These are phyloP conservation scores for Ophiostoma montium DNA, from an alignment of 2,329 filamentous ascomycete species.

Conservation along the genomic window DNA sequence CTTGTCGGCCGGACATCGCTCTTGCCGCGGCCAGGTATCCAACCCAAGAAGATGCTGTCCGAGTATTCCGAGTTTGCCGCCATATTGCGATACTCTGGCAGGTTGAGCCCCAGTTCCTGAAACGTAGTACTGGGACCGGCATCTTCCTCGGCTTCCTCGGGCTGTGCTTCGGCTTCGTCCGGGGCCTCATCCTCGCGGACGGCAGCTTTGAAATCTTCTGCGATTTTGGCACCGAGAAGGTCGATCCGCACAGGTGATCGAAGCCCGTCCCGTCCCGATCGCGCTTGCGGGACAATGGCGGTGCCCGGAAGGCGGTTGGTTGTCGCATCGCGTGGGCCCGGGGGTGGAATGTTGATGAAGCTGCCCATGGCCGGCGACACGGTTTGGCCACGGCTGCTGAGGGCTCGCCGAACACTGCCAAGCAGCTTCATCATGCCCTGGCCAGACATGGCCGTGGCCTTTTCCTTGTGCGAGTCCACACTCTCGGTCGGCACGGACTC, in stretches of 20 bases:
- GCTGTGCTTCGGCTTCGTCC: slow-evolving; percentile 20
- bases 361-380: slow-evolving; percentile 31
- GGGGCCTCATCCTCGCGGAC: slow-evolving; percentile 45
- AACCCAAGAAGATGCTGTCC: slow-evolving; percentile 20
- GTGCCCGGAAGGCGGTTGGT: slow-evolving; percentile 46
- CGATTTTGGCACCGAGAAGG: slow-evolving; percentile 61
- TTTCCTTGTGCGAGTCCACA: slow-evolving; percentile 24
- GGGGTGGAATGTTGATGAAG: slow-evolving; percentile 33
- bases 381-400: slow-evolving; percentile 47
- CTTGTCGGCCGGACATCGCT: slow-evolving; percentile 28
- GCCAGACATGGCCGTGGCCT: slow-evolving; percentile 46
- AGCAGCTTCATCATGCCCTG: slow-evolving; percentile 77
- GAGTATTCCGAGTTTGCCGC: slow-evolving; percentile 27
- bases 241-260: slow-evolving; percentile 58
- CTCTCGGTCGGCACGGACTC: slow-evolving; percentile 16
- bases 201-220: slow-evolving; percentile 65
- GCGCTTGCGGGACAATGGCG: slow-evolving; percentile 43
- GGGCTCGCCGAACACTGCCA: slow-evolving; percentile 68
- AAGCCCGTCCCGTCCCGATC: slow-evolving; percentile 27
- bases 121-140: not conserved
- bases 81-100: slow-evolving; percentile 19
- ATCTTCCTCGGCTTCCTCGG: not conserved
- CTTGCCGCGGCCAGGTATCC: not conserved
- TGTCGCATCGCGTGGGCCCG: slow-evolving; percentile 37
- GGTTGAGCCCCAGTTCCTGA: not conserved